These are phyloP conservation scores for Calonectria pseudoreteaudii DNA, from an alignment of 2,329 filamentous ascomycete species.

Conservation along the genomic window DNA sequence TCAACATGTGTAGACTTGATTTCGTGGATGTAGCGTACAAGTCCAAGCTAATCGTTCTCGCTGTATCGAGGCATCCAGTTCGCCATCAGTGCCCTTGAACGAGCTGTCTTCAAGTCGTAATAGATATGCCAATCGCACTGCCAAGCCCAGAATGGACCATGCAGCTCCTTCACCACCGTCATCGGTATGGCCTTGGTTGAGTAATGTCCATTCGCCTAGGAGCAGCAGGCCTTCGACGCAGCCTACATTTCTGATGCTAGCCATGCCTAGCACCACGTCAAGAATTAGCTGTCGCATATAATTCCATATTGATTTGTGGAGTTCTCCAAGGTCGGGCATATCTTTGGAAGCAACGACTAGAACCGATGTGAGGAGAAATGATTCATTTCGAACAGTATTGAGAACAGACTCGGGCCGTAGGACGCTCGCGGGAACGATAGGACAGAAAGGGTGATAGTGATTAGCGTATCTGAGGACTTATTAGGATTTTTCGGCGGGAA, in stretches of 20 bases:
- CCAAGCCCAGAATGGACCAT: conserved; percentile 23
- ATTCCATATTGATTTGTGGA: conserved; percentile 21
- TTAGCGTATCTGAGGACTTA: not conserved
- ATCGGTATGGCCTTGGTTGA: conserved; percentile 20
- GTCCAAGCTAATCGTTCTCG: conserved; percentile 16
- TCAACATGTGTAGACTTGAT: not conserved
- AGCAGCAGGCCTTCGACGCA: conserved; percentile 24
- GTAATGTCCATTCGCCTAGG: conserved; percentile 24
- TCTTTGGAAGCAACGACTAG: conserved; percentile 25
- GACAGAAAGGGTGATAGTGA: conserved; percentile 13
- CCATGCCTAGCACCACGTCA: conserved; percentile 15
- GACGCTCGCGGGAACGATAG: conserved; percentile 8
- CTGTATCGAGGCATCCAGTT: conserved; percentile 9
- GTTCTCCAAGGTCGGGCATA: conserved; percentile 7
- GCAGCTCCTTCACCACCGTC: conserved; percentile 22
- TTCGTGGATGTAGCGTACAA: not conserved
- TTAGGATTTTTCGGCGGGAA: not conserved
- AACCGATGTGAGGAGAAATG: conserved; percentile 24
- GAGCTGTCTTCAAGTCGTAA: conserved; percentile 16
- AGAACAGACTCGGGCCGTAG: conserved; percentile 17
- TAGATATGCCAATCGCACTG: conserved; percentile 10
- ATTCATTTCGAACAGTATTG: conserved; percentile 17
- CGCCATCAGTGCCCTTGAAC: conserved; percentile 3
- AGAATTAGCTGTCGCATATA: conserved; percentile 21
- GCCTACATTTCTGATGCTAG: conserved; percentile 17